Evolutionary conservation across 345 rosid genomes (phyloP).

Genomic region (Rubroshorea leprosula): DNA sequence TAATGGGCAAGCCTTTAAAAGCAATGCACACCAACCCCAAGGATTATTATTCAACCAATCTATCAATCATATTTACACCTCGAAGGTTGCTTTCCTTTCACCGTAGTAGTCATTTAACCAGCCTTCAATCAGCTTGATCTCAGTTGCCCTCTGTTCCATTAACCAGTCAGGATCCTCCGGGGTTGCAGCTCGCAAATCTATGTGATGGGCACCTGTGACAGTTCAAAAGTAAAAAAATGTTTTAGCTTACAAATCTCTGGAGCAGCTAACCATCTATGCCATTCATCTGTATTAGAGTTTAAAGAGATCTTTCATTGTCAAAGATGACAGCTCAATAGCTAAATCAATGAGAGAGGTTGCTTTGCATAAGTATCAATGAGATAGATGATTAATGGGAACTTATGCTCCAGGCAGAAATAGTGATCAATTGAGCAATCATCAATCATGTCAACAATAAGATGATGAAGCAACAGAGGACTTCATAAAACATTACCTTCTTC

Average conservation of each 20-base stretch:
- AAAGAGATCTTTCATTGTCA: no score
- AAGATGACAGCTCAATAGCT: no score
- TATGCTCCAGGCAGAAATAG: no score
- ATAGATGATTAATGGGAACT: no score
- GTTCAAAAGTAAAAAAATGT: background rate
- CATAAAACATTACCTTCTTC: constrained; percentile 62
- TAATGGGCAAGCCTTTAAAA: no score
- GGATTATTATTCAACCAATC: background rate
- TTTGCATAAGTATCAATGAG: no score
- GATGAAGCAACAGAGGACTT: constrained; percentile 8
- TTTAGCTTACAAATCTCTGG: no score
- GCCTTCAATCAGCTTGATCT: constrained; percentile 59
- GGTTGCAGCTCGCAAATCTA: constrained; percentile 70
- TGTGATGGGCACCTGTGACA: constrained; percentile 77
- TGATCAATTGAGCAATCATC: background rate
- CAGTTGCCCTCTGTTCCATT: constrained; percentile 63
- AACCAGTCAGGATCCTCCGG: constrained; percentile 77
- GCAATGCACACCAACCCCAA: background rate
- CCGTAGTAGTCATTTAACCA: constrained; percentile 50
- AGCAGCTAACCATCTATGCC: no score
- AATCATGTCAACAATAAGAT: no score
- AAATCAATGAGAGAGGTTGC: no score
- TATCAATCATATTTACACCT: constrained; percentile 16
- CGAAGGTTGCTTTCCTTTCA: constrained; percentile 29
- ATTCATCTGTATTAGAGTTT: no score